Conservation (phyloP, 345 rosid genomes). For the Schrenkiella parvula region DNA sequence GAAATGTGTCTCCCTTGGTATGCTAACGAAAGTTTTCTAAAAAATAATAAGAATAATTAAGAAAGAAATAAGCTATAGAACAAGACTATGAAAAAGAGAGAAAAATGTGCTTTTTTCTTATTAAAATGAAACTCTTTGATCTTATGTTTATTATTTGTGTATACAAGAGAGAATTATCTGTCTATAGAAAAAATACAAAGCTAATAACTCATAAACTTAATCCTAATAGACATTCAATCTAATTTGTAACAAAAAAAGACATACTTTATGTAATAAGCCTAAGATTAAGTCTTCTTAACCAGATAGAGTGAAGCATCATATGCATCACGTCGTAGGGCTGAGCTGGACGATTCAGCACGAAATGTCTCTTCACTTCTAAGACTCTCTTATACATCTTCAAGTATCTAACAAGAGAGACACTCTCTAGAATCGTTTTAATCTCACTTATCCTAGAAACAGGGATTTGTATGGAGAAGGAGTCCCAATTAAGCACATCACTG, state of each 20-base stretch:
- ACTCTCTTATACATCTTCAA: constrained; percentile 47
- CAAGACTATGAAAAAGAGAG: neutral
- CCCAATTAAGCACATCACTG: constrained; percentile 61
- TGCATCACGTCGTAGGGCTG: constrained; percentile 53
- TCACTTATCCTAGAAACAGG: constrained; percentile 39
- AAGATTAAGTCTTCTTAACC: constrained; percentile 62
- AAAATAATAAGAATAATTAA: no score
- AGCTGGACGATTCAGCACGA: constrained; percentile 52
- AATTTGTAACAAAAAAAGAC: neutral
- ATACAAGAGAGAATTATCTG: neutral
- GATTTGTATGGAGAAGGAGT: constrained; percentile 49
- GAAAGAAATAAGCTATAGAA: neutral
- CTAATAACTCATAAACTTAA: neutral
- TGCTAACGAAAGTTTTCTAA: no score
- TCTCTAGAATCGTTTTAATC: constrained; percentile 45
- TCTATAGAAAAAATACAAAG: constrained; percentile 4
- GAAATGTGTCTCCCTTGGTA: neutral
- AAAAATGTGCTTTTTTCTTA: neutral
- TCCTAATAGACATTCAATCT: neutral
- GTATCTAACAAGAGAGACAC: constrained; percentile 39
- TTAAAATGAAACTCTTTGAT: neutral
- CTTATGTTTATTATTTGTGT: neutral
- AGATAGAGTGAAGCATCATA: constrained; percentile 66
- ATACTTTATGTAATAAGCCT: constrained; percentile 21
- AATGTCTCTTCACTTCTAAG: constrained; percentile 42